Conservation (phyloP, 2,329 filamentous ascomycete genomes). For the Colletotrichum limetticola region DNA sequence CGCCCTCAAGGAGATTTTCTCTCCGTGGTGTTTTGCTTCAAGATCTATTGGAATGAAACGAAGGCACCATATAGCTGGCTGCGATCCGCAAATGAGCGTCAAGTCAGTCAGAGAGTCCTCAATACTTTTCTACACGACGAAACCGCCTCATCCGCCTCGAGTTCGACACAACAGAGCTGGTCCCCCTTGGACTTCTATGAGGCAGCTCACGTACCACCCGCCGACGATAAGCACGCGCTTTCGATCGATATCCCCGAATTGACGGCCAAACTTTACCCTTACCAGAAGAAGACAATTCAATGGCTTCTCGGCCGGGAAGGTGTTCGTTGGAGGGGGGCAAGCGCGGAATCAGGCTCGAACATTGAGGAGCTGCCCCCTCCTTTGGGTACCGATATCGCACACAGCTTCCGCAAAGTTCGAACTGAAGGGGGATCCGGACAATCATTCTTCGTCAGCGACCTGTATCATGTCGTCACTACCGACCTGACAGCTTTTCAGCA, state of each 20-base stretch:
- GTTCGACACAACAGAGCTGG: conserved; percentile 41
- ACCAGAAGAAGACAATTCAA: conserved; percentile 75
- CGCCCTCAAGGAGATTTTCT: conserved; percentile 41
- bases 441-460: conserved; percentile 67
- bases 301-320: conserved; percentile 79
- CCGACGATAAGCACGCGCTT: conserved; percentile 49
- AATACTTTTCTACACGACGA: conserved; percentile 47
- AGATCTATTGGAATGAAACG: conserved; percentile 56
- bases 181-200: conserved; percentile 74
- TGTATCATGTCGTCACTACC: conserved; percentile 69
- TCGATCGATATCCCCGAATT: conserved; percentile 56
- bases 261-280: conserved; percentile 71
- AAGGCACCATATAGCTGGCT: conserved; percentile 43
- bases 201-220: conserved; percentile 70
- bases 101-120: conserved; percentile 48
- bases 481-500: conserved; percentile 58
- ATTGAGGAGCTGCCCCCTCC: conserved; percentile 36
- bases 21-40: conserved; percentile 45
- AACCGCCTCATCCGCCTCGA: conserved; percentile 38
- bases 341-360: conserved; percentile 31
- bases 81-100: conserved; percentile 44
- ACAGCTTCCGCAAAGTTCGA: conserved; percentile 22
- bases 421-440: not conserved
- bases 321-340: conserved; percentile 54
- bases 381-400: conserved; percentile 7